Evolutionary conservation across 2,329 filamentous ascomycete genomes (phyloP).

Genomic region (Paecilomyces niveus): DNA sequence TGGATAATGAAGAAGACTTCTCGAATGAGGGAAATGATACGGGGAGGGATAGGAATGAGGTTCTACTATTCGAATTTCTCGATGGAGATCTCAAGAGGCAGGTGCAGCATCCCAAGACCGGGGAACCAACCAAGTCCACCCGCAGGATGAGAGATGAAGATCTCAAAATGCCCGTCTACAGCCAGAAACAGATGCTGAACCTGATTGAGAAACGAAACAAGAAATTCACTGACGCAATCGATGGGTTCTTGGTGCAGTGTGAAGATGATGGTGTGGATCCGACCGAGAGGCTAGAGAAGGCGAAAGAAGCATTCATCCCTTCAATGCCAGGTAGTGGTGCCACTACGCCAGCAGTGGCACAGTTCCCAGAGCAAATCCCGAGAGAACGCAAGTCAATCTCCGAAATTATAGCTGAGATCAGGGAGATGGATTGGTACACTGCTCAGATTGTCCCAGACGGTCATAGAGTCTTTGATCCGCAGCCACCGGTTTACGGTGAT

Average conservation of each 20-base stretch:
- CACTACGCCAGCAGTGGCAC: conserved; percentile 32
- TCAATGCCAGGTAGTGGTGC: conserved; percentile 39
- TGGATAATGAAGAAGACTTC: conserved; percentile 6
- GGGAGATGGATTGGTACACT: conserved; percentile 77
- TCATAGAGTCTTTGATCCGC: conserved; percentile 82
- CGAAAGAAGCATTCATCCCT: conserved; percentile 58
- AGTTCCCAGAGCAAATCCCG: conserved; percentile 64
- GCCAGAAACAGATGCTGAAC: conserved; percentile 82
- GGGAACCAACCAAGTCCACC: conserved; percentile 61
- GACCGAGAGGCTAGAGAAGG: conserved; percentile 54
- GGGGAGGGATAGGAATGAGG: conserved; percentile 47
- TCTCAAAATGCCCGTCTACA: conserved; percentile 85
- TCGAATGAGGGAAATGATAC: conserved; percentile 19
- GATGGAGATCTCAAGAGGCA: conserved; percentile 86
- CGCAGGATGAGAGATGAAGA: conserved; percentile 68
- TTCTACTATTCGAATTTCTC: conserved; percentile 85
- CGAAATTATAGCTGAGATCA: conserved; percentile 79
- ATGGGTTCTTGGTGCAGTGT: conserved; percentile 69
- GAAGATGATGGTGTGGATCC: conserved; percentile 57
- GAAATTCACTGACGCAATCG: conserved; percentile 73
- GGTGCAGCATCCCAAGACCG: conserved; percentile 63
- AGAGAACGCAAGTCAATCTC: conserved; percentile 71
- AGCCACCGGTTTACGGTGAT: conserved; percentile 73
- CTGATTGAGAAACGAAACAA: conserved; percentile 84
- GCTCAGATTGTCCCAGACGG: conserved; percentile 90